Conservation (phyloP, 2,329 filamentous ascomycete genomes). For the Colletotrichum limetticola region DNA sequence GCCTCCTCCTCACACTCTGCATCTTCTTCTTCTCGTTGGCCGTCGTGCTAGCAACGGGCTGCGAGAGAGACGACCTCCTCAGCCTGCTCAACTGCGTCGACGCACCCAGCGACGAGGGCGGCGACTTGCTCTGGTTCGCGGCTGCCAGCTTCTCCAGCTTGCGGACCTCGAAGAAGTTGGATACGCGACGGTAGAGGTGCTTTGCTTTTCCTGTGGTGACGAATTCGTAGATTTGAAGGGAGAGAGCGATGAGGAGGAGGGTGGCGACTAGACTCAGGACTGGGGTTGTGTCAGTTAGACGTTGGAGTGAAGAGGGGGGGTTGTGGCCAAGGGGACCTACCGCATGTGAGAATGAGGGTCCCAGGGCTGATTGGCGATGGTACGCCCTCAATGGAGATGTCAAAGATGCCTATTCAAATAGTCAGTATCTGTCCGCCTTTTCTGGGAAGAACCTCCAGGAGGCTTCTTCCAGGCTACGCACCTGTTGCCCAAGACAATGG, state of each 20-base stretch:
- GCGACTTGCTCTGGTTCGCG: neutral
- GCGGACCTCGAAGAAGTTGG: neutral
- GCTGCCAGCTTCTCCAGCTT: neutral
- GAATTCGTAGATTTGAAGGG: constrained; percentile 32
- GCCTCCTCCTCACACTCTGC: constrained; percentile 8
- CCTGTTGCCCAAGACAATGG: constrained; percentile 32
- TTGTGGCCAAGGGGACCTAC: neutral
- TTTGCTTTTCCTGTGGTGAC: constrained; percentile 9
- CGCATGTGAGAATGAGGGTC: constrained; percentile 19
- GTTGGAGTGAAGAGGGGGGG: no score
- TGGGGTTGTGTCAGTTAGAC: neutral
- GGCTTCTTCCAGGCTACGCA: neutral
- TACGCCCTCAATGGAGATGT: constrained; percentile 24
- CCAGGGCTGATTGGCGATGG: constrained; percentile 13
- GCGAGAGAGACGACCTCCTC: constrained; percentile 20
- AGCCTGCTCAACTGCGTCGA: constrained; percentile 22
- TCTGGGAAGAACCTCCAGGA: neutral
- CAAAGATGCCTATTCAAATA: constrained; percentile 19
- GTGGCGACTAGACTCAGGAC: constrained; percentile 33
- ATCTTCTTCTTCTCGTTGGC: constrained; percentile 16
- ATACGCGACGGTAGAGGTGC: neutral
- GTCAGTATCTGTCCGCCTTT: neutral
- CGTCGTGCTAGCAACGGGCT: constrained; percentile 4
- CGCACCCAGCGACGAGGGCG: constrained; percentile 12
- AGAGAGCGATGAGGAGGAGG: constrained; percentile 27